Evolutionary conservation across 2,329 filamentous ascomycete species (phyloP).

Genomic region (Ciborinia camelliae): DNA sequence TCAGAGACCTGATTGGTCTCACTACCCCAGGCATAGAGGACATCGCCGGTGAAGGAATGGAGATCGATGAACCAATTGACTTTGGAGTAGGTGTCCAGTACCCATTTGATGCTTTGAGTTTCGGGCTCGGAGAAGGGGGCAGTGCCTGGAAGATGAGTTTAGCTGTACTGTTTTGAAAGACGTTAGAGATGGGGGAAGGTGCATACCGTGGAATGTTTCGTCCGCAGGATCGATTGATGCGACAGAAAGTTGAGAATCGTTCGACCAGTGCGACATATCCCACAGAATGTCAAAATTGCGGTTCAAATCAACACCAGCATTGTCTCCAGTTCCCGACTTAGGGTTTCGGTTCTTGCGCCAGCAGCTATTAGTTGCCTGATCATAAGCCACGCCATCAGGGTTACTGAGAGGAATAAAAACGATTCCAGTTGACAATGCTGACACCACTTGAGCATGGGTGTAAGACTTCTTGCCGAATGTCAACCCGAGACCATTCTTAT

Average conservation of each 20-base stretch:
- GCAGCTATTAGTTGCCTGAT: slow-evolving; percentile 48
- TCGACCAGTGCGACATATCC: slow-evolving; percentile 47
- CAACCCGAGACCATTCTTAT: slow-evolving; percentile 48
- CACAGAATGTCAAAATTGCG: slow-evolving; percentile 58
- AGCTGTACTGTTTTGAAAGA: background rate
- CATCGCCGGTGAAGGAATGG: slow-evolving; percentile 51
- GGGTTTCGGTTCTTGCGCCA: slow-evolving; percentile 57
- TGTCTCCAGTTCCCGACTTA: slow-evolving; percentile 36
- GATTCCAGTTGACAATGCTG: slow-evolving; percentile 50
- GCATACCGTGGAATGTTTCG: slow-evolving; percentile 40
- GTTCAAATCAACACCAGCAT: slow-evolving; percentile 51
- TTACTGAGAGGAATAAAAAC: slow-evolving; percentile 53
- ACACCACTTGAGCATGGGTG: slow-evolving; percentile 50
- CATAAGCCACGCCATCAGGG: slow-evolving; percentile 50
- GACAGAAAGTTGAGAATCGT: slow-evolving; percentile 40
- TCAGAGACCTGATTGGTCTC: slow-evolving; percentile 49
- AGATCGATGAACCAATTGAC: slow-evolving; percentile 58
- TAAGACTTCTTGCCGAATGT: slow-evolving; percentile 52
- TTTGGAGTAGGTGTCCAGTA: slow-evolving; percentile 48
- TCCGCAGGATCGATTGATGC: slow-evolving; percentile 39
- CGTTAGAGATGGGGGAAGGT: background rate
- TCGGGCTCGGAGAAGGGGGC: slow-evolving; percentile 54
- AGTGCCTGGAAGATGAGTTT: slow-evolving; percentile 39
- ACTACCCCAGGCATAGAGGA: slow-evolving; percentile 57
- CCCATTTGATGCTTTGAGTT: slow-evolving; percentile 51